phyloP scores from a whole-genome alignment of 129 eudicot species.

The Calendula officinalis region DNA sequence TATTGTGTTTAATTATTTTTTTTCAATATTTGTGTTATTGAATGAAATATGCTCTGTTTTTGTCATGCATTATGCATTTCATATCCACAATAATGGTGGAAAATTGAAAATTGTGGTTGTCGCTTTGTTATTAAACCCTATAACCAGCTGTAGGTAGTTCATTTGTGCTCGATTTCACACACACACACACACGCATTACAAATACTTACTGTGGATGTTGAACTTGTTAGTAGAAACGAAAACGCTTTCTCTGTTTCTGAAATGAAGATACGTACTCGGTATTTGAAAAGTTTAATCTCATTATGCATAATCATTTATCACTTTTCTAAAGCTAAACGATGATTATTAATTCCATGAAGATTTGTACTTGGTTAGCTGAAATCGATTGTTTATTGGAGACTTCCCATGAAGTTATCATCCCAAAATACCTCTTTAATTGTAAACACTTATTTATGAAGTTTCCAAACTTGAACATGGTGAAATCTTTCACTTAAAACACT shows the following conservation, averaged over 20 bases:
- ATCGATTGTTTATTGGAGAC: too few species aligned
- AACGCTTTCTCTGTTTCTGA: slow-evolving; percentile 1
- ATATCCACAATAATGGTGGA: background rate
- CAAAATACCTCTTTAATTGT: background rate
- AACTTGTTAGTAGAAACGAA: background rate
- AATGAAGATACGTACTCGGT: background rate
- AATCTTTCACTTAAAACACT: slow-evolving; percentile 3
- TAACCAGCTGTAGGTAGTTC: background rate
- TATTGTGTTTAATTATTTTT: background rate
- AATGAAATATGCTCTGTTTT: background rate
- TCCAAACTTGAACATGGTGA: slow-evolving; percentile 10
- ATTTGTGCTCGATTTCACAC: slow-evolving; percentile 6
- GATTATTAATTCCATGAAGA: background rate
- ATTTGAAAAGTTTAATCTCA: background rate
- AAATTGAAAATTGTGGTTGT: background rate
- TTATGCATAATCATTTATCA: background rate
- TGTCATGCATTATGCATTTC: slow-evolving; percentile 15
- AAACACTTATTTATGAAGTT: background rate
- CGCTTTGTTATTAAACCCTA: background rate
- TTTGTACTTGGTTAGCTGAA: too few species aligned
- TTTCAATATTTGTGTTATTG: background rate
- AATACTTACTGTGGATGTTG: background rate
- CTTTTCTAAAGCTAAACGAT: background rate
- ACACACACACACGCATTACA: background rate
- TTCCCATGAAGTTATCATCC: background rate